Base-by-base conservation (phyloP, 2,329 filamentous ascomycete genomes). In the Nigrospora oryzae region DNA sequence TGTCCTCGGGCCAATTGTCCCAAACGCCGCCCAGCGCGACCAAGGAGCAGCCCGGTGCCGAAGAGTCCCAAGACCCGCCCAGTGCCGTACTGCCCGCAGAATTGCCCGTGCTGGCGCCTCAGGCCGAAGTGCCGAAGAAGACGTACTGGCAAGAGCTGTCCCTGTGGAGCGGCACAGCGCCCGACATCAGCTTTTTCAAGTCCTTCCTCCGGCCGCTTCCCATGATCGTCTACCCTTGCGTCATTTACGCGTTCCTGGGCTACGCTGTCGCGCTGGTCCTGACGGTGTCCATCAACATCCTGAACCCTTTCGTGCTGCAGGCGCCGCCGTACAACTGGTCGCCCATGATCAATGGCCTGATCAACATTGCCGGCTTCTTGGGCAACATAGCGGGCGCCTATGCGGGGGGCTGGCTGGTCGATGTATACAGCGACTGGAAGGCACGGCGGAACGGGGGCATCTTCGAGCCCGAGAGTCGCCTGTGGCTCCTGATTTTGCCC, bases 401-500 rank as follows among this genome's bases (percentile, higher is more conserved):
- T 45, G 57, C 63, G 4, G 69, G 70, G 17, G 69, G 69, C 12
- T 64, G 63, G 54, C 52, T 68, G 16, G 65, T 70, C 1, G 69
- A 73, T 46, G 46, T 55, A 10, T 71, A 66, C 50, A 67, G 63
- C 35, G 63, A 66, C 46, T 66, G 64, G 58, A 55, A 57, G 11
- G 61, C 67, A n/a, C 60, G 58, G 42, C 59, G 56, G 39, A 65
- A 70, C 43, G 53, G 55, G 7, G 70, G 70, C 6, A 53, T 71
- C 14, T 71, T 69, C 45, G 62, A 69, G 52, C 70, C 70, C 2
- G 70, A 73, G 53, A 65, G 56, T 12, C 59, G 70, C 11, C 53
- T 73, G 36, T 62, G 64, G 34, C 46, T 70, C 31, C 56, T 68
- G 7, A 50, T 63, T 35, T 57, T 72, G 14, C 67, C 69, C 1